These are phyloP conservation scores for Gossypium aridum DNA, from an alignment of 441 rosid species.

Conservation along the genomic window DNA sequence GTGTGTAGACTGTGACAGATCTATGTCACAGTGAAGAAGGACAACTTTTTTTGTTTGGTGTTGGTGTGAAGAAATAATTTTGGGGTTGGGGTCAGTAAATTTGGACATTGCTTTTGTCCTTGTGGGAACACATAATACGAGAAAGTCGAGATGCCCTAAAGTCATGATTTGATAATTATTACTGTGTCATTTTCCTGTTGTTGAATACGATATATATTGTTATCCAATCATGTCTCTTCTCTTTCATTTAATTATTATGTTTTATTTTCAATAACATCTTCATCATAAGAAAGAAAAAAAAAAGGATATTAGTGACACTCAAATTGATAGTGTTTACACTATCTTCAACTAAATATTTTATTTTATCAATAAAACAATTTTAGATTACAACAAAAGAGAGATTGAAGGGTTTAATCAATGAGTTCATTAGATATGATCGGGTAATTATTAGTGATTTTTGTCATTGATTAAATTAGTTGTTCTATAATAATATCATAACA, in stretches of 20 bases:
- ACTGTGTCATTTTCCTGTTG: slow-evolving; percentile 22
- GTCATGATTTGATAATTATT: slow-evolving; percentile 31
- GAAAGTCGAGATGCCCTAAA: slow-evolving; percentile 27
- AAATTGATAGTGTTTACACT: too few relatives aligned
- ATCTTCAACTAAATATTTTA: too few relatives aligned
- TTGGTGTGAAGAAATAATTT: not conserved
- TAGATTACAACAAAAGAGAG: too few relatives aligned
- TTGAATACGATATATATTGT: not conserved
- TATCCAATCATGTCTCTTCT: slow-evolving; percentile 23
- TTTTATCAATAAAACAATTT: too few relatives aligned
- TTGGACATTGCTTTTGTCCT: slow-evolving; percentile 34
- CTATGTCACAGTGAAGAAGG: slow-evolving; percentile 9
- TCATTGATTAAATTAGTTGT: too few relatives aligned
- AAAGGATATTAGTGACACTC: too few relatives aligned
- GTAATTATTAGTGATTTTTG: too few relatives aligned
- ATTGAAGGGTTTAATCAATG: too few relatives aligned
- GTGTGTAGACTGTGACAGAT: slow-evolving; percentile 11
- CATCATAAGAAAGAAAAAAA: too few relatives aligned
- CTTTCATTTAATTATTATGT: slow-evolving; percentile 11
- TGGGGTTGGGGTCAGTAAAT: not conserved
- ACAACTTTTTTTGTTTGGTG: slow-evolving; percentile 13
- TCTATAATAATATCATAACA: too few relatives aligned
- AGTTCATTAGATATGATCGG: too few relatives aligned
- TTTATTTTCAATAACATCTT: too few relatives aligned
- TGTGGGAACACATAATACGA: slow-evolving; percentile 30